Conservation (phyloP, 352 stramenopile genomes). For the Pythium guiyangense region DNA sequence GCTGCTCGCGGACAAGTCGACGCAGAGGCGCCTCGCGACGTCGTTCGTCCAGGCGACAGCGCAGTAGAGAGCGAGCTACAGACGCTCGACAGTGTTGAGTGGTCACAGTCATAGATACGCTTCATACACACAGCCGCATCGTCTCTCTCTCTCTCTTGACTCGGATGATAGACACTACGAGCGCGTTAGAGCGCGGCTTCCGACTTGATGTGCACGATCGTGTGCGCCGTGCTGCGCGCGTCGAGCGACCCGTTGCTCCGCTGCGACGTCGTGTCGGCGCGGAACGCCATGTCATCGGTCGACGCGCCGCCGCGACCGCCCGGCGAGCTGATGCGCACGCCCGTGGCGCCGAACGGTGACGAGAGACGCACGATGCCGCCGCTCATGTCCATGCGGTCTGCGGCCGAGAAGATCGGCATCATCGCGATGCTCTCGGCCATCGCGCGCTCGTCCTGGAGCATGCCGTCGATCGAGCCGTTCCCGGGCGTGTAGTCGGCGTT, state of each 20-base stretch:
- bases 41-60: neutral
- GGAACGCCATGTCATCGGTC: conserved; percentile 13
- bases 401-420: conserved; percentile 9
- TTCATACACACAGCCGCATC: neutral
- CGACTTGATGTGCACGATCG: conserved; percentile 6
- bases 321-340: conserved; percentile 12
- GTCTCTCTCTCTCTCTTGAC: neutral
- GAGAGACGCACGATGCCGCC: conserved; percentile 11
- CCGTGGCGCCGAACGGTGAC: conserved; percentile 11
- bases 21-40: conserved; percentile 34
- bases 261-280: conserved; percentile 1
- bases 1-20: conserved; percentile 47
- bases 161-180: neutral
- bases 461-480: conserved; percentile 8
- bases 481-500: conserved; percentile 11
- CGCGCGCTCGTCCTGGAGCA: conserved; percentile 12
- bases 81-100: neutral
- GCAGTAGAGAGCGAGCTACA: neutral
- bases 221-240: neutral
- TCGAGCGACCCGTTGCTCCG: neutral
- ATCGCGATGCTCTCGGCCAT: conserved; percentile 11
- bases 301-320: neutral
- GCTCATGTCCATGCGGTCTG: conserved; percentile 7
- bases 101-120: neutral
- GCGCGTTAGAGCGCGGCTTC: conserved; percentile 3